A percentile compares a stretch with the other conserved stretches of the same genome.
phyloP scores from a whole-genome alignment of 331 rosid species.

The Arachis monticola region DNA sequence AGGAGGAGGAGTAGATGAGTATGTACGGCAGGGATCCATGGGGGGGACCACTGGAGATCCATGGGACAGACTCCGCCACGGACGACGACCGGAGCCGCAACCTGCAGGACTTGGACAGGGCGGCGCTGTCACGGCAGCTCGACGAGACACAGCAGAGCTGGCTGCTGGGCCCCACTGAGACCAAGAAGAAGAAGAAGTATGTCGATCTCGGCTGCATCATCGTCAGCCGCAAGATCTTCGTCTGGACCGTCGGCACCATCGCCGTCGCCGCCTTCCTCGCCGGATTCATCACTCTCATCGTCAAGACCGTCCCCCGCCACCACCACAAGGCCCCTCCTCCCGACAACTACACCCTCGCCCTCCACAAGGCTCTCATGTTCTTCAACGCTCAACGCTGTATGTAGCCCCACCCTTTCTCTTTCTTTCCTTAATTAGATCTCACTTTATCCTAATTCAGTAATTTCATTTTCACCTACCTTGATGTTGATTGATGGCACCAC shows the following conservation, averaged over 20 bases:
- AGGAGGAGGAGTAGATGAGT: conserved; percentile 6
- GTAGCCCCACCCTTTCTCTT: neutral
- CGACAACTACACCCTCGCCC: conserved; percentile 91
- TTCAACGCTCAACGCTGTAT: conserved; percentile 71
- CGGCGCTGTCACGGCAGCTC: conserved; percentile 85
- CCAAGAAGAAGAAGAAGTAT: conserved; percentile 91
- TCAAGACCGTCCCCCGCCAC: conserved; percentile 85
- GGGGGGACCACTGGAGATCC: conserved; percentile 96
- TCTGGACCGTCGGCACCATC: conserved; percentile 73
- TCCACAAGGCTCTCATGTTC: conserved; percentile 91
- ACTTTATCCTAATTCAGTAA: neutral
- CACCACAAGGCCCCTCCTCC: conserved; percentile 65
- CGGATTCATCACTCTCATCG: conserved; percentile 62
- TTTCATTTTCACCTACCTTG: neutral
- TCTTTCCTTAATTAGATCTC: neutral
- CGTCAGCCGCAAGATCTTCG: conserved; percentile 91
- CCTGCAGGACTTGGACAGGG: conserved; percentile 80
- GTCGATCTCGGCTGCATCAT: conserved; percentile 97
- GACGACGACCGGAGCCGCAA: conserved; percentile 98
- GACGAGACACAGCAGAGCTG: conserved; percentile 99
- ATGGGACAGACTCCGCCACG: conserved; percentile 92
- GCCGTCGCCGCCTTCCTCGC: too few species aligned
- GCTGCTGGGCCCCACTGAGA: conserved; percentile 90
- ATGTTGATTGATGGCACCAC: neutral
- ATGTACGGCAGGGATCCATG: conserved; percentile 99